Percentiles rank a stretch among this genome's conserved stretches.
These are phyloP conservation scores for Monilinia fructigena DNA, from an alignment of 2,329 filamentous ascomycete species.

Conservation along the genomic window DNA sequence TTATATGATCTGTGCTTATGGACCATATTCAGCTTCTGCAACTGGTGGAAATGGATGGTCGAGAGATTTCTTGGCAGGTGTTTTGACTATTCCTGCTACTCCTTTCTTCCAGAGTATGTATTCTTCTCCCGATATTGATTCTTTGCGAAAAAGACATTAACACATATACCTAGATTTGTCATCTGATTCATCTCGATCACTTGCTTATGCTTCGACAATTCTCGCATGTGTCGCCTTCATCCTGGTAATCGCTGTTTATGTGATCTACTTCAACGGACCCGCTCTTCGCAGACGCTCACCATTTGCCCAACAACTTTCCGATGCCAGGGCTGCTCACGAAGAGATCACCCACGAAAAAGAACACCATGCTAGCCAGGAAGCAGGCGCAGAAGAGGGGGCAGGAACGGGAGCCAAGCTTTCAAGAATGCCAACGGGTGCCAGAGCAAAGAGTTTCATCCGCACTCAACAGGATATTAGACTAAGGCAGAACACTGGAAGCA, in stretches of 20 bases:
- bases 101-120: constrained; percentile 56
- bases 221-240: constrained; percentile 59
- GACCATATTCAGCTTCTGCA: constrained; percentile 69
- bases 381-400: not conserved
- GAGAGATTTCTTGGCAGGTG: constrained; percentile 70
- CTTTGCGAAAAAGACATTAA: not conserved
- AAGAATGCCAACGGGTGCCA: constrained; percentile 27
- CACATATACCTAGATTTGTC: constrained; percentile 39
- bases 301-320: constrained; percentile 63
- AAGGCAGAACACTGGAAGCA: constrained; percentile 29
- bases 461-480: constrained; percentile 34
- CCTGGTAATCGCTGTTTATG: constrained; percentile 62
- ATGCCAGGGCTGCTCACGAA: constrained; percentile 22
- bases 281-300: constrained; percentile 58
- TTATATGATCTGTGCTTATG: constrained; percentile 75
- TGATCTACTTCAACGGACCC: constrained; percentile 66
- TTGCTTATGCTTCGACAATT: constrained; percentile 63
- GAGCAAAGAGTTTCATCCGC: constrained; percentile 30
- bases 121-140: not conserved
- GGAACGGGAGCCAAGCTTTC: constrained; percentile 14
- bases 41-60: constrained; percentile 75
- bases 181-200: constrained; percentile 50
- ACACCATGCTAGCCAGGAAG: not conserved
- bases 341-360: not conserved
- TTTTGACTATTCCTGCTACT: constrained; percentile 65